phyloP scores from a whole-genome alignment of 176 grass and related monocot species.

The Zoysia pacifica region DNA sequence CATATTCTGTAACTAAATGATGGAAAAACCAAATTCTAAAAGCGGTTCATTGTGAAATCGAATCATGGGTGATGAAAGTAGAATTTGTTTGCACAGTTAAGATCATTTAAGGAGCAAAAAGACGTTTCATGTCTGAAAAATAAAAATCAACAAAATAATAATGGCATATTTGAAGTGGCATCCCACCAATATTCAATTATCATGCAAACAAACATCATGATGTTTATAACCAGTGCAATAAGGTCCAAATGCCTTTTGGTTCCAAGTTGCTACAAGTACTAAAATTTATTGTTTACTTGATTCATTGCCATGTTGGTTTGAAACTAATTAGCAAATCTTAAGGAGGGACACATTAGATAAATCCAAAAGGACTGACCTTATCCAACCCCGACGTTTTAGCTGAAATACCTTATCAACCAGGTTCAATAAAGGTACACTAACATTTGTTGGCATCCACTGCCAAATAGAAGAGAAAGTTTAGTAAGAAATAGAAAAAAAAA shows the following conservation, averaged over 20 bases:
- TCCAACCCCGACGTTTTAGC: conserved; percentile 86
- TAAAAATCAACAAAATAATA: conserved; percentile 9
- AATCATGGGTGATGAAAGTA: conserved; percentile 36
- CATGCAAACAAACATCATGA: conserved; percentile 12
- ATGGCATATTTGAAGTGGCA: not conserved
- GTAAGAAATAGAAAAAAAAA: not conserved
- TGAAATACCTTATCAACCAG: conserved; percentile 98
- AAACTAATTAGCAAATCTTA: conserved; percentile 34
- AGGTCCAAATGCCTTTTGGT: conserved; percentile 1
- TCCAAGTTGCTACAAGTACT: not conserved
- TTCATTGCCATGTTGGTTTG: not conserved
- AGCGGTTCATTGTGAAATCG: not conserved
- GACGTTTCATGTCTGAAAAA: not conserved
- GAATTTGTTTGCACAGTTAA: conserved; percentile 21
- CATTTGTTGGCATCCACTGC: conserved; percentile 97
- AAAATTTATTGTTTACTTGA: conserved; percentile 5
- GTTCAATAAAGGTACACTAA: conserved; percentile 84
- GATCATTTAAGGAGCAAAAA: not conserved
- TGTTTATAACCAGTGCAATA: conserved; percentile 16
- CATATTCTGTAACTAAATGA: conserved; percentile 31
- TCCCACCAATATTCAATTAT: conserved; percentile 8
- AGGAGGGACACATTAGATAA: conserved; percentile 16
- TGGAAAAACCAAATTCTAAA: conserved; percentile 2
- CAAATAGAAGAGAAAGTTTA: conserved; percentile 30
- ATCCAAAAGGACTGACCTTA: conserved; percentile 60